A percentile compares a stretch with the other conserved stretches of the same genome.
These are phyloP conservation scores for Perilla frutescens DNA, from an alignment of 257 asterid species.

Conservation along the genomic window DNA sequence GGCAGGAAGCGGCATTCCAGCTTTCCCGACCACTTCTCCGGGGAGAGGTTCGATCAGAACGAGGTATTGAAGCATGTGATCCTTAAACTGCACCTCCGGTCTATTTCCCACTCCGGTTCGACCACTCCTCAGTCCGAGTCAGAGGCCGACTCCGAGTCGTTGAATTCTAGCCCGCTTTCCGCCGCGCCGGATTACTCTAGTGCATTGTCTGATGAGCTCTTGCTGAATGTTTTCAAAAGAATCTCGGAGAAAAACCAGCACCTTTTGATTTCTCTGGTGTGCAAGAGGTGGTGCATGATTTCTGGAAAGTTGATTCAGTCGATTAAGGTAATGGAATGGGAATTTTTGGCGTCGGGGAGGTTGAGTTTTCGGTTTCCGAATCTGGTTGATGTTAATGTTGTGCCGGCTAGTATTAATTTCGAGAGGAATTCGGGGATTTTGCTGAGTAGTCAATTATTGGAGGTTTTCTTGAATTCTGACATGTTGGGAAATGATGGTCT, in stretches of 20 bases:
- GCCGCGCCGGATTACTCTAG: conserved; percentile 49
- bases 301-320: conserved; percentile 66
- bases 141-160: conserved; percentile 64
- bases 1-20: conserved; percentile 52
- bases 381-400: conserved; percentile 63
- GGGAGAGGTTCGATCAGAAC: conserved; percentile 51
- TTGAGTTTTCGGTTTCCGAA: conserved; percentile 64
- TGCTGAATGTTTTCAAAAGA: conserved; percentile 59
- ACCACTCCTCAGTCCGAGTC: conserved; percentile 70
- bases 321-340: conserved; percentile 80
- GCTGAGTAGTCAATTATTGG: conserved; percentile 56
- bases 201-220: conserved; percentile 59
- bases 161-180: conserved; percentile 35
- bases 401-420: conserved; percentile 48
- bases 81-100: conserved; percentile 66
- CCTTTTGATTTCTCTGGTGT: conserved; percentile 62
- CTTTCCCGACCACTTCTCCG: conserved; percentile 53
- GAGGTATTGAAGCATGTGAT: conserved; percentile 62
- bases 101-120: conserved; percentile 63
- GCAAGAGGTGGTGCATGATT: conserved; percentile 75
- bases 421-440: conserved; percentile 70
- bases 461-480: conserved; percentile 54
- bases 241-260: conserved; percentile 54
- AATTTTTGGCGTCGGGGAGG: conserved; percentile 83
- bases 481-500: conserved; percentile 43